Percentiles rank a stretch among this genome's conserved stretches.
Conservation (phyloP, 2,329 filamentous ascomycete species). For the Davidsoniella virescens region DNA sequence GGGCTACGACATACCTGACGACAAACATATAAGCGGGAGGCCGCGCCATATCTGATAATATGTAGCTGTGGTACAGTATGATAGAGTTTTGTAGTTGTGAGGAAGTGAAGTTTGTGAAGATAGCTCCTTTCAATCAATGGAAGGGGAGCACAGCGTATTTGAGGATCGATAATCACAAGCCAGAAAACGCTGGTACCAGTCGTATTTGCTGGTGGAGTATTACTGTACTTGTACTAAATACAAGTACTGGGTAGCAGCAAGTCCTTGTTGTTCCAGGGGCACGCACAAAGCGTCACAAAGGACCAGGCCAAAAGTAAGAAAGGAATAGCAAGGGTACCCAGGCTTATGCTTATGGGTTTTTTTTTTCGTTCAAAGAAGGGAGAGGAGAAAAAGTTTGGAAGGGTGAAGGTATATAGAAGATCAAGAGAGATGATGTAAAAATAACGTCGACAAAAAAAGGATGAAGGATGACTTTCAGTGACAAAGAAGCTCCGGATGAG, state of each 20-base stretch:
- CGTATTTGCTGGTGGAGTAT: not conserved
- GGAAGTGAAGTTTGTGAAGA: not conserved
- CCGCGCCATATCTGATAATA: constrained; percentile 26
- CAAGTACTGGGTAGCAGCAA: not conserved
- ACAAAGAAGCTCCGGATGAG: not conserved
- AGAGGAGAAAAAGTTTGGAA: too few relatives aligned
- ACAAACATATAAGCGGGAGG: constrained; percentile 29
- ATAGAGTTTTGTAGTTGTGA: not conserved
- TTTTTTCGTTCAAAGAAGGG: too few relatives aligned
- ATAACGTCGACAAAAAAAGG: too few relatives aligned
- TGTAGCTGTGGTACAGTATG: constrained; percentile 18
- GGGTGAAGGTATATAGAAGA: too few relatives aligned
- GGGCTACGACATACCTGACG: constrained; percentile 22
- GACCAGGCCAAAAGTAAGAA: too few relatives aligned
- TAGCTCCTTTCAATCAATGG: not conserved
- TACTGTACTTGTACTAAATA: not conserved
- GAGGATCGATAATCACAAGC: constrained; percentile 5
- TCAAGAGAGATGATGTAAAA: too few relatives aligned
- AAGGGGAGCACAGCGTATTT: constrained; percentile 3
- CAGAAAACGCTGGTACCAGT: not conserved
- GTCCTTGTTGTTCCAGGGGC: too few relatives aligned
- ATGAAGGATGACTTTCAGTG: too few relatives aligned
- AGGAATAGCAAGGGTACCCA: too few relatives aligned
- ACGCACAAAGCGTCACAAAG: too few relatives aligned
- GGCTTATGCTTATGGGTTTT: too few relatives aligned